phyloP scores from a whole-genome alignment of 352 stramenopile genomes.

The Elongisporangium senticosum region DNA sequence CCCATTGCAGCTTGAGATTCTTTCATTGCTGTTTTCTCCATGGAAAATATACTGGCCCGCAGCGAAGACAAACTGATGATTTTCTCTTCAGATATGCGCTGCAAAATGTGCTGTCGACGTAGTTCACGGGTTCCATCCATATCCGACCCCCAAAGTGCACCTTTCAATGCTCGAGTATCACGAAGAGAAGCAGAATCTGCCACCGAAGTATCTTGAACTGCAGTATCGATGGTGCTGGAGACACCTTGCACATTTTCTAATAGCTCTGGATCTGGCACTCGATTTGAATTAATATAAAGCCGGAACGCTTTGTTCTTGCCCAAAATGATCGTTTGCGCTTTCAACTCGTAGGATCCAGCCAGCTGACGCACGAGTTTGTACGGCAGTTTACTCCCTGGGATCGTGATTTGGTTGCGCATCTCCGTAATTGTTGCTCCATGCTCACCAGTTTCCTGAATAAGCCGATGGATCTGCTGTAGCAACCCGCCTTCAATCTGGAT shows the following conservation, averaged over 20 bases:
- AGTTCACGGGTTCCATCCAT: slow-evolving; percentile 53
- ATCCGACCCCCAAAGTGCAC: slow-evolving; percentile 45
- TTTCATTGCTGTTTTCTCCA: slow-evolving; percentile 35
- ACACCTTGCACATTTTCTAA: not conserved
- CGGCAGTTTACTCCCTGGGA: slow-evolving; percentile 69
- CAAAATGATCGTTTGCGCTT: slow-evolving; percentile 67
- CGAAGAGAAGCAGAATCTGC: not conserved
- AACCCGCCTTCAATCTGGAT: slow-evolving; percentile 66
- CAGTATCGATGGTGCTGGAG: not conserved
- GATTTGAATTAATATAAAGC: slow-evolving; percentile 37
- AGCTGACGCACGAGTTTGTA: slow-evolving; percentile 73
- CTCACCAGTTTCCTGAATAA: slow-evolving; percentile 64
- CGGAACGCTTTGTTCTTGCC: slow-evolving; percentile 82
- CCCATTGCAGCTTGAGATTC: slow-evolving; percentile 6
- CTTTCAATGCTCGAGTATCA: slow-evolving; percentile 31
- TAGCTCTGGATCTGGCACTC: not conserved
- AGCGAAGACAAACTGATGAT: slow-evolving; percentile 77
- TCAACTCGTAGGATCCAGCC: slow-evolving; percentile 62
- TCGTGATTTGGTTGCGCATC: slow-evolving; percentile 59
- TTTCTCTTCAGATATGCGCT: slow-evolving; percentile 55
- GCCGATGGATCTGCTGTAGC: slow-evolving; percentile 59
- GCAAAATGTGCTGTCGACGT: slow-evolving; percentile 57
- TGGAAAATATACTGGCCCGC: slow-evolving; percentile 67
- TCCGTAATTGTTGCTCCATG: slow-evolving; percentile 70
- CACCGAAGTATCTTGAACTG: not conserved